Conservation (phyloP, 768 basidiomycete species). For the Mycena indigotica region DNA sequence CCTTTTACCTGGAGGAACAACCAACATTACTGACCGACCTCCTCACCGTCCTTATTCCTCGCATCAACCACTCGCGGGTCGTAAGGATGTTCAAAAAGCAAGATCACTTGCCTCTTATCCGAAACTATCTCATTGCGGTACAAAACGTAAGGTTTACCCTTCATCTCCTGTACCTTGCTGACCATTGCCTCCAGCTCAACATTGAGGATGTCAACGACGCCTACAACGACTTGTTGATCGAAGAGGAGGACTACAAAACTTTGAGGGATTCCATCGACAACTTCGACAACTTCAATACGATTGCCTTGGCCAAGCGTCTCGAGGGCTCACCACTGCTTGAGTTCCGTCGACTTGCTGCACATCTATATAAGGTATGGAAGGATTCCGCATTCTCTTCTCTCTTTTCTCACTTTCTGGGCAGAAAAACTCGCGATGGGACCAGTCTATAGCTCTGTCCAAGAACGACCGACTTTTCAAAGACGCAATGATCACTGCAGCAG, state of each 20-base stretch:
- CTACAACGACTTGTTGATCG: constrained; percentile 96
- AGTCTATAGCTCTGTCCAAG: constrained; percentile 93
- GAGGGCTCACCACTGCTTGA: constrained; percentile 92
- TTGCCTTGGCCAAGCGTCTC: constrained; percentile 79
- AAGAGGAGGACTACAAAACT: constrained; percentile 98
- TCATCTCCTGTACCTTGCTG: background rate
- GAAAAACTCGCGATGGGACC: constrained; percentile 97
- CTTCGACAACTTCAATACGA: constrained; percentile 97
- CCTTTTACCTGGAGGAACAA: constrained; percentile 93
- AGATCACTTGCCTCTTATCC: constrained; percentile 94
- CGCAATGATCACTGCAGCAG: constrained; percentile 88
- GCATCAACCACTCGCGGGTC: constrained; percentile 93
- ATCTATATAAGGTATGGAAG: constrained; percentile 83
- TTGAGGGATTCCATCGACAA: constrained; percentile 97
- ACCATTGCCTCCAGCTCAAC: constrained; percentile 65
- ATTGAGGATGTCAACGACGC: constrained; percentile 97
- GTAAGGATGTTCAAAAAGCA: constrained; percentile 94
- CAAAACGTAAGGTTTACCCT: constrained; percentile 73
- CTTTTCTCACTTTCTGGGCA: constrained; percentile 29
- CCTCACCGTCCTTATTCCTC: constrained; percentile 86
- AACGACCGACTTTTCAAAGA: constrained; percentile 98
- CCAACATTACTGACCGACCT: constrained; percentile 93
- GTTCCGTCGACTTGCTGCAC: constrained; percentile 92
- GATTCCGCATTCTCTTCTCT: background rate
- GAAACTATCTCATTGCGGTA: constrained; percentile 94